Conservation (phyloP, 257 asterid genomes). For the Capsicum baccatum region DNA sequence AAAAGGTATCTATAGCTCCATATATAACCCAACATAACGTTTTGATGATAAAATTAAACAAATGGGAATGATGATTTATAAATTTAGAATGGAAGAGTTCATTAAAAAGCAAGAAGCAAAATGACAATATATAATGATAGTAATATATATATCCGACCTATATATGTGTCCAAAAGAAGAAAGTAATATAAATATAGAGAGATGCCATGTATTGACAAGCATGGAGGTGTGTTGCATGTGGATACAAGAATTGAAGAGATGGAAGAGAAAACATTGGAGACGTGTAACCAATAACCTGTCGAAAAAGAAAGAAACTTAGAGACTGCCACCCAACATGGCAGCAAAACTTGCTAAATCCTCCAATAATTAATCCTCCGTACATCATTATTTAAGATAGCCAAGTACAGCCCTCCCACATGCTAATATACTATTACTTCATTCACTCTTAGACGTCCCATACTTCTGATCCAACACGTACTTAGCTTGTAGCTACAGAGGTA, state of each 20-base stretch:
- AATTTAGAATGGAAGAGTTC: too few relatives aligned
- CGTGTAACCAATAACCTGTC: conserved; percentile 22
- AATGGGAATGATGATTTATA: too few relatives aligned
- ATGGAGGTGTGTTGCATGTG: conserved; percentile 29
- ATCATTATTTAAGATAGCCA: conserved; percentile 38
- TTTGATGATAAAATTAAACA: too few relatives aligned
- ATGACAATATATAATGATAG: too few relatives aligned
- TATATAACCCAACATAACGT: too few relatives aligned
- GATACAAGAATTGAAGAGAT: conserved; percentile 23
- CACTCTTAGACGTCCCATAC: conserved; percentile 37
- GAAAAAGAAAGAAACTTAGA: conserved; percentile 27
- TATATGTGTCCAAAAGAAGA: not conserved
- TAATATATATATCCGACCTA: not conserved
- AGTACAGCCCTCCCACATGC: conserved; percentile 45
- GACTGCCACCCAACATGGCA: conserved; percentile 38
- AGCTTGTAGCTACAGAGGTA: not conserved
- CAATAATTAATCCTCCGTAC: conserved; percentile 42
- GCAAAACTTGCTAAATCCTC: conserved; percentile 34
- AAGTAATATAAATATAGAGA: not conserved
- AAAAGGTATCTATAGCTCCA: too few relatives aligned
- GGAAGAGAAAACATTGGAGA: not conserved
- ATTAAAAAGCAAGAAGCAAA: too few relatives aligned
- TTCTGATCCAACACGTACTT: not conserved
- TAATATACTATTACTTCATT: not conserved
- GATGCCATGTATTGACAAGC: conserved; percentile 35